Conservation (phyloP, 2,329 filamentous ascomycete species). For the Aureobasidium sp. region DNA sequence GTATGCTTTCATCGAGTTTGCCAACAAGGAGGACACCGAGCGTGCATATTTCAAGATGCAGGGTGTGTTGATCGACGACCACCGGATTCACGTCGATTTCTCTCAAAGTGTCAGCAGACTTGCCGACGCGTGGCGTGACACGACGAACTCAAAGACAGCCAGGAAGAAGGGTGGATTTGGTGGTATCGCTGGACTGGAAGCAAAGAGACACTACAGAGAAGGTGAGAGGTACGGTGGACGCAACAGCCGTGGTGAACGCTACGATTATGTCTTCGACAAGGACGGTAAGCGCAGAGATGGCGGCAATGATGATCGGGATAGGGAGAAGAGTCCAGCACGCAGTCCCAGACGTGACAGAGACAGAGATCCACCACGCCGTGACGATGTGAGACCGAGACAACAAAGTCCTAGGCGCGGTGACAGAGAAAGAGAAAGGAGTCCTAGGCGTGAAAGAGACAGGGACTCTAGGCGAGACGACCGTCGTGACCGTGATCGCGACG, state of each 20-base stretch:
- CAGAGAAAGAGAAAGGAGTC: too few species aligned
- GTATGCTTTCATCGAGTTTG: slow-evolving; percentile 98
- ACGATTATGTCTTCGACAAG: slow-evolving; percentile 85
- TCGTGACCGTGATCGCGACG: slow-evolving; percentile 4
- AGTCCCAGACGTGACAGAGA: slow-evolving; percentile 27
- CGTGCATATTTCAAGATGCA: slow-evolving; percentile 99
- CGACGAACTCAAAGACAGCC: slow-evolving; percentile 83
- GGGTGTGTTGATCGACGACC: slow-evolving; percentile 94
- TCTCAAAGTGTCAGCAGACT: slow-evolving; percentile 93
- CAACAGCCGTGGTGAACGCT: slow-evolving; percentile 52
- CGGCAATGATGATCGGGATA: slow-evolving; percentile 22
- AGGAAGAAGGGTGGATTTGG: slow-evolving; percentile 83
- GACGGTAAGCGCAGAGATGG: slow-evolving; percentile 41
- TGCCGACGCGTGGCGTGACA: slow-evolving; percentile 88
- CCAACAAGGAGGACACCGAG: slow-evolving; percentile 93
- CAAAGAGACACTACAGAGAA: slow-evolving; percentile 88
- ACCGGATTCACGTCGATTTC: slow-evolving; percentile 98
- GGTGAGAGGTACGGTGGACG: slow-evolving; percentile 38
- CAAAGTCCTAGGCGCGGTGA: slow-evolving; percentile 17
- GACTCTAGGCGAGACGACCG: slow-evolving; percentile 16
- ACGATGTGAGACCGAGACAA: slow-evolving; percentile 6
- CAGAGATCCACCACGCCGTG: slow-evolving; percentile 13
- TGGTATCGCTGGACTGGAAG: slow-evolving; percentile 88
- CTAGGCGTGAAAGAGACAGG: slow-evolving; percentile 9
- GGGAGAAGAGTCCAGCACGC: slow-evolving; percentile 29